Evolutionary conservation across 768 basidiomycete species (phyloP).

Genomic region (Strobilomyces dryophilus): DNA sequence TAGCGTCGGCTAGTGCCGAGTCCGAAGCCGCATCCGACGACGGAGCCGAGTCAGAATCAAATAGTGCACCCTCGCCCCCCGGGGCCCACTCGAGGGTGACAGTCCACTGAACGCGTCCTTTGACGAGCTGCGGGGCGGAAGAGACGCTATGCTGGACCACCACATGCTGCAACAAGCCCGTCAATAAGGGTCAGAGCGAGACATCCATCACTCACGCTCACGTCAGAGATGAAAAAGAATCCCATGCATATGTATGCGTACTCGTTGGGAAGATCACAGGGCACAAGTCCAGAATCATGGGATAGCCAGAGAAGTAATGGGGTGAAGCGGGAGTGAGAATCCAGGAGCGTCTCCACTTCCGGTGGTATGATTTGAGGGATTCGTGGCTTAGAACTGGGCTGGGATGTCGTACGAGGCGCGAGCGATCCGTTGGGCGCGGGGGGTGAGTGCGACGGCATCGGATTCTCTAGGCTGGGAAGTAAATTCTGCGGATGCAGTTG

Average conservation of each 20-base stretch:
- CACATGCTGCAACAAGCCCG: constrained; percentile 12
- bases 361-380: constrained; percentile 34
- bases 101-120: constrained; percentile 41
- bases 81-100: constrained; percentile 46
- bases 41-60: not conserved
- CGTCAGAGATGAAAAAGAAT: constrained; percentile 39
- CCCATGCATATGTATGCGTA: constrained; percentile 44
- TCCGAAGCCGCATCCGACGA: not conserved
- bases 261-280: constrained; percentile 30
- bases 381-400: not conserved
- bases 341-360: constrained; percentile 41
- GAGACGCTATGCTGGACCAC: not conserved
- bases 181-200: not conserved
- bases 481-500: not conserved
- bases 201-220: constrained; percentile 31
- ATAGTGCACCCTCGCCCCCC: constrained; percentile 43
- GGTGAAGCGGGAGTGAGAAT: constrained; percentile 34
- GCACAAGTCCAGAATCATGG: constrained; percentile 26
- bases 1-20: not conserved
- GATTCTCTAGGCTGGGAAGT: not conserved
- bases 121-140: constrained; percentile 1
- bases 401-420: not conserved
- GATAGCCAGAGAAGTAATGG: constrained; percentile 43
- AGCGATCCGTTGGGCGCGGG: not conserved
- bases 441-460: not conserved